These are phyloP conservation scores for Zasmidium cellare DNA, from an alignment of 2,329 filamentous ascomycete genomes.

Conservation along the genomic window DNA sequence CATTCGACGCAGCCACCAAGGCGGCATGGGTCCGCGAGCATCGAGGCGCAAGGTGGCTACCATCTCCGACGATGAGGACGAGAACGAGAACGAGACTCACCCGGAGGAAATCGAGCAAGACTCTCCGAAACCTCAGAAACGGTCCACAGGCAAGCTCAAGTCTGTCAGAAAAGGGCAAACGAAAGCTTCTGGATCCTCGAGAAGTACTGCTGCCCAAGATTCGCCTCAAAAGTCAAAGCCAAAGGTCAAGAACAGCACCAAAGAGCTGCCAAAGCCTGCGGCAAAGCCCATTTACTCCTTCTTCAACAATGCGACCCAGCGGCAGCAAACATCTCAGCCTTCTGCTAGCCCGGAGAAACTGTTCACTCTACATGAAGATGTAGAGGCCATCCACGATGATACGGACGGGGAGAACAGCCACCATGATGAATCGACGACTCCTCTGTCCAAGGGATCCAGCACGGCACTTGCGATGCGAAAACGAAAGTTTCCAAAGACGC, in stretches of 20 bases:
- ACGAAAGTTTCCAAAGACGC: constrained; percentile 30
- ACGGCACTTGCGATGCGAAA: constrained; percentile 36
- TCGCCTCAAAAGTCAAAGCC: constrained; percentile 22
- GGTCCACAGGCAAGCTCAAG: constrained; percentile 23
- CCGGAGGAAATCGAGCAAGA: constrained; percentile 12
- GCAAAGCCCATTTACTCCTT: constrained; percentile 50
- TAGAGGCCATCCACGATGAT: constrained; percentile 35
- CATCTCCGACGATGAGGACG: constrained; percentile 21
- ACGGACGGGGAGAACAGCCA: constrained; percentile 29
- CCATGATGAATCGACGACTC: constrained; percentile 11
- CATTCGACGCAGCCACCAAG: neutral
- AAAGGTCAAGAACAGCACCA: constrained; percentile 27
- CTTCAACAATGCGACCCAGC: constrained; percentile 47
- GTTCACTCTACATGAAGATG: constrained; percentile 23
- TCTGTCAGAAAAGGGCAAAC: constrained; percentile 16
- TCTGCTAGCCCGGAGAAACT: constrained; percentile 44
- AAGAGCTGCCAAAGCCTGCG: constrained; percentile 39
- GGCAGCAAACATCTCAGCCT: constrained; percentile 38
- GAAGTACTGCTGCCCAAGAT: constrained; percentile 13
- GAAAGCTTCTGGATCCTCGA: neutral
- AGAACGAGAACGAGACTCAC: constrained; percentile 23
- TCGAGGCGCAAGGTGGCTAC: constrained; percentile 28
- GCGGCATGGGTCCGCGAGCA: constrained; percentile 33
- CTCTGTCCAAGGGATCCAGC: constrained; percentile 33
- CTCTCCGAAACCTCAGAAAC: constrained; percentile 14